These are phyloP conservation scores for Pezicula carpinea DNA, from an alignment of 2,329 filamentous ascomycete species.

Conservation along the genomic window DNA sequence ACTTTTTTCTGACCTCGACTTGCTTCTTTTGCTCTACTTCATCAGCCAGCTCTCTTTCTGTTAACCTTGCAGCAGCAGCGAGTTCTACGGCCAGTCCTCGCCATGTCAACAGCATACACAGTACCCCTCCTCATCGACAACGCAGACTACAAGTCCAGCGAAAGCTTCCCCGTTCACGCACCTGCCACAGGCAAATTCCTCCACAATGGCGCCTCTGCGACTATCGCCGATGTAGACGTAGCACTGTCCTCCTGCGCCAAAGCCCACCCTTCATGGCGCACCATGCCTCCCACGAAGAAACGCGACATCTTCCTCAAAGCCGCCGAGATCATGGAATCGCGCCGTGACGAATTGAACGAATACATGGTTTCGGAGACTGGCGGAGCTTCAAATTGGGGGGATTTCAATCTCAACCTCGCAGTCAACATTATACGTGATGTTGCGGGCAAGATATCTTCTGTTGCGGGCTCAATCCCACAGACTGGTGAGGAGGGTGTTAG, in stretches of 20 bases:
- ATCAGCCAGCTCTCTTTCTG: no score
- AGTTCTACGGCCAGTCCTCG: no score
- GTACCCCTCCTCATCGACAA: constrained; percentile 41
- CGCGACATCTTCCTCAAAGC: constrained; percentile 68
- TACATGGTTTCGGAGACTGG: constrained; percentile 55
- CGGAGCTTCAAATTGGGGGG: constrained; percentile 28
- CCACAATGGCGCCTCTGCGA: constrained; percentile 51
- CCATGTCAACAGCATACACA: constrained; percentile 6
- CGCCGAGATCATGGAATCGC: constrained; percentile 55
- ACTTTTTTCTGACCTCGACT: no score
- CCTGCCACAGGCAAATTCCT: constrained; percentile 50
- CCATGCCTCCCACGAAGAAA: constrained; percentile 53
- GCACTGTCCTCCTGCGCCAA: constrained; percentile 52
- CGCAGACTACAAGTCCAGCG: constrained; percentile 38
- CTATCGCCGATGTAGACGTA: constrained; percentile 48
- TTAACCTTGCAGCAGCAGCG: no score
- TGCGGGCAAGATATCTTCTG: constrained; percentile 34
- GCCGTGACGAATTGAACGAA: constrained; percentile 46
- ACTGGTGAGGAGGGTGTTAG: constrained; percentile 41
- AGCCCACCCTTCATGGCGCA: constrained; percentile 67
- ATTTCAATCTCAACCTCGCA: constrained; percentile 35
- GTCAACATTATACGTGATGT: constrained; percentile 37
- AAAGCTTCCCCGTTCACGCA: constrained; percentile 51
- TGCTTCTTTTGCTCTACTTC: no score
- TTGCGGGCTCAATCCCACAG: constrained; percentile 32